Percentiles rank a stretch among this genome's conserved stretches.
Evolutionary conservation across 2,329 filamentous ascomycete genomes (phyloP).

Genomic region (Myriosclerotinia scirpicola): DNA sequence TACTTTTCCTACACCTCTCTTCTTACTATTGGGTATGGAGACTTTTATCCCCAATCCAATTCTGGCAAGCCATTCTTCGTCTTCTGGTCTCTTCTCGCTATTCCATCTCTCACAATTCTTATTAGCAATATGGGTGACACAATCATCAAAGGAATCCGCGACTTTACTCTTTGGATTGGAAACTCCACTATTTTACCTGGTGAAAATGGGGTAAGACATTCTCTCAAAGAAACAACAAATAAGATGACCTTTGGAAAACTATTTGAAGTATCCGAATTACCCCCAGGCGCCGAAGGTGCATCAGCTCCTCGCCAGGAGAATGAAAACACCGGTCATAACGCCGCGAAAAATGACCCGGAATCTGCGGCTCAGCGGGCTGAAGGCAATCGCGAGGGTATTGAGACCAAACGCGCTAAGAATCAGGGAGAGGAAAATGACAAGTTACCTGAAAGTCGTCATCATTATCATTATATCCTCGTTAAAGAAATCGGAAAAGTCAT

Average conservation of each 20-base stretch:
- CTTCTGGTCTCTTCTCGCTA: constrained; percentile 83
- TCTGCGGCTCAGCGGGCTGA: constrained; percentile 28
- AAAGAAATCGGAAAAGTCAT: constrained; percentile 68
- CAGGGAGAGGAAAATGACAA: constrained; percentile 28
- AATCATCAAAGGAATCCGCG: constrained; percentile 62
- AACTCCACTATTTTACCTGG: constrained; percentile 61
- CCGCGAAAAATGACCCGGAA: constrained; percentile 31
- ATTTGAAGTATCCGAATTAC: constrained; percentile 46
- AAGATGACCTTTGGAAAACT: constrained; percentile 47
- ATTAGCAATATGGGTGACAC: constrained; percentile 84
- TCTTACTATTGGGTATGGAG: constrained; percentile 85
- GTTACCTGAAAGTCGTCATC: constrained; percentile 39
- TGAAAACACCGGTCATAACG: constrained; percentile 27
- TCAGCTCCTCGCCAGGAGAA: constrained; percentile 29
- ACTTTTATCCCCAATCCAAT: constrained; percentile 73
- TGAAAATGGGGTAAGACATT: constrained; percentile 50
- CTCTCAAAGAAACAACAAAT: constrained; percentile 47
- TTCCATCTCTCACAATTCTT: constrained; percentile 86
- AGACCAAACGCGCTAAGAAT: constrained; percentile 24
- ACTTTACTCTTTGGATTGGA: constrained; percentile 56
- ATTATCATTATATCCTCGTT: constrained; percentile 66
- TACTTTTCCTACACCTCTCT: constrained; percentile 86
- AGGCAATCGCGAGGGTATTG: constrained; percentile 25
- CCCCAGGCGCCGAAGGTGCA: constrained; percentile 47
- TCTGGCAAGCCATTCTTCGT: constrained; percentile 84